Conservation (phyloP, 257 asterid genomes). For the Anisodus acutangulus region DNA sequence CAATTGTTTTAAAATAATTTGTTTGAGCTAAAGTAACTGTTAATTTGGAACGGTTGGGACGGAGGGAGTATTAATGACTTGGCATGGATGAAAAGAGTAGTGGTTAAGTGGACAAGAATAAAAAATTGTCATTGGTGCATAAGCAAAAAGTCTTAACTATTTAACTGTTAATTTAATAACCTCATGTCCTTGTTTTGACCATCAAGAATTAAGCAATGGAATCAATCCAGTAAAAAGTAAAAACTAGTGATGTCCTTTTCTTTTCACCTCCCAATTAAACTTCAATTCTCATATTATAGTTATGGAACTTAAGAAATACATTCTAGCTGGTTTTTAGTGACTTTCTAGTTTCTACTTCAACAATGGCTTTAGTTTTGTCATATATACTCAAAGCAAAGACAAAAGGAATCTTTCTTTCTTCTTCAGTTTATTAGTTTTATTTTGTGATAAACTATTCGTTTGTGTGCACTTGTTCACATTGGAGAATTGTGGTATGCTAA, state of each 20-base stretch:
- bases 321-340: neutral
- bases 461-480: too few relatives aligned
- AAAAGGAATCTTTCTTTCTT: conserved; percentile 22
- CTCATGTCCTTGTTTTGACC: neutral
- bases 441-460: neutral
- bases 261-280: neutral
- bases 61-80: neutral
- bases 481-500: too few relatives aligned
- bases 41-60: too few relatives aligned
- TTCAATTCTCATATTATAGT: neutral
- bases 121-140: neutral
- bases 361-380: neutral
- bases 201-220: neutral
- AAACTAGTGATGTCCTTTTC: neutral
- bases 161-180: neutral
- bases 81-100: neutral
- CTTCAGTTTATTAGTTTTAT: neutral
- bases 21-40: too few relatives aligned
- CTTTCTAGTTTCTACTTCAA: neutral
- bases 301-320: neutral
- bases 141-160: neutral
- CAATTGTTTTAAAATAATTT: too few relatives aligned
- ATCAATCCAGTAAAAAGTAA: neutral
- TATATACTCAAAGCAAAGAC: neutral
- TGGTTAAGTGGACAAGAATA: neutral